Evolutionary conservation across 345 rosid species (phyloP), one percentile per base, ranked within the genome.

Genomic region (Carallia brachiata): DNA sequence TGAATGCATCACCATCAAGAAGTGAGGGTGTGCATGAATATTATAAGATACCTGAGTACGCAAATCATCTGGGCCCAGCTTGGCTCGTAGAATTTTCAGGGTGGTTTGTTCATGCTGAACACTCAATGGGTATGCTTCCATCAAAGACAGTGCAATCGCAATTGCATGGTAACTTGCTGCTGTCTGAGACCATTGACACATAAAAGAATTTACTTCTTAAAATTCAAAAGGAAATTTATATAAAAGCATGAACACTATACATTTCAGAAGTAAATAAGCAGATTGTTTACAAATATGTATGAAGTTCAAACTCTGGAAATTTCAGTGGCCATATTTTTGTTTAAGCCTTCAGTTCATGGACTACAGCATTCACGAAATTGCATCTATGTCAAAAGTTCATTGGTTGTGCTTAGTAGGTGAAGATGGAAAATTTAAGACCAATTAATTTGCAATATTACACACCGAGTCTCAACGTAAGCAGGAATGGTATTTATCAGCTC

Each of bases 121-220:
- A 73, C 99, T 92, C 75, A 95, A 84, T 68, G 93, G 94, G 70
- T 95, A 95, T 63, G 96, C 97, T 80, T 92, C 99, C 99, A 95
- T 95, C 86, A 95, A 80, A 34, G 99, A 95, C 67, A 92, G 93
- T n/a, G 99, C 97, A 86, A 95, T 92, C 79, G 99, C 99, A 79
- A 95, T 95, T 58, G 99, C 99, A 85, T 95, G 99, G 84, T 95
- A 95, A 80, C 97, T 95, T 76, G 99, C 99, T 65, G 99, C 99
- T 60, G 99, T 95, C 99, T 95, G 87, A 50, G 55, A 76, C 53
- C 70, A 81, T 68, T 32, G 61, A 67, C 27, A 73, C 36, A 23
- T 71, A 67, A 36, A 60, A 76, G 55, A 65, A 56, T 53, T 77
- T 66, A 48, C 50, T 19, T 34, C 23, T 73, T 52, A 69, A 59